phyloP scores from a whole-genome alignment of 305 asterid species.

The Fraxinus sp. region DNA sequence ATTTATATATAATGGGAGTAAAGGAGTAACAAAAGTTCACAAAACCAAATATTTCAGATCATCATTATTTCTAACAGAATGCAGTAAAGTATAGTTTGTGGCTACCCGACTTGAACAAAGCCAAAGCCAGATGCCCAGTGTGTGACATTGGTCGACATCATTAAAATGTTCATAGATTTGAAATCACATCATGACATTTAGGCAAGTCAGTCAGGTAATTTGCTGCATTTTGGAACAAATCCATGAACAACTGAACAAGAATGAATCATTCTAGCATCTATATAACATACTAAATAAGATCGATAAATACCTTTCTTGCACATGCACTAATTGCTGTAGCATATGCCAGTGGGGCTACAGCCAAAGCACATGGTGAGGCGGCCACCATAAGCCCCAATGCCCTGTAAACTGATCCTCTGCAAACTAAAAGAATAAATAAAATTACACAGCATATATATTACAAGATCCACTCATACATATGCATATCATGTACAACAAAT shows the following conservation, averaged over 20 bases:
- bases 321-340: conserved; percentile 99
- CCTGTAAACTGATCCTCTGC: conserved; percentile 97
- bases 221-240: neutral
- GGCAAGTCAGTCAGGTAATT: neutral
- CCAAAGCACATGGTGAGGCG: conserved; percentile 99
- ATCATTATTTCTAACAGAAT: neutral
- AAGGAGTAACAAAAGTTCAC: conserved; percentile 9
- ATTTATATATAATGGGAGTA: conserved; percentile 7
- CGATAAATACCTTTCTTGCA: conserved; percentile 74
- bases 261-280: conserved; percentile 1
- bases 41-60: neutral
- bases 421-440: conserved; percentile 49
- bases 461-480: neutral
- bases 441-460: conserved; percentile 17
- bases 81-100: neutral
- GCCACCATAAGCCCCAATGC: conserved; percentile 99
- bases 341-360: conserved; percentile 94
- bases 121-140: conserved; percentile 10
- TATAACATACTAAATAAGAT: conserved; percentile 15
- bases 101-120: neutral
- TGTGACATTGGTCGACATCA: neutral
- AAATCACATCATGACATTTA: neutral
- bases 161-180: neutral
- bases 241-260: neutral
- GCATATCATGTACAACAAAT: neutral